Evolutionary conservation across 164 flowering plant genomes (phyloP), one percentile per base, ranked within the genome.

Genomic region (Liquidambar formosana): DNA sequence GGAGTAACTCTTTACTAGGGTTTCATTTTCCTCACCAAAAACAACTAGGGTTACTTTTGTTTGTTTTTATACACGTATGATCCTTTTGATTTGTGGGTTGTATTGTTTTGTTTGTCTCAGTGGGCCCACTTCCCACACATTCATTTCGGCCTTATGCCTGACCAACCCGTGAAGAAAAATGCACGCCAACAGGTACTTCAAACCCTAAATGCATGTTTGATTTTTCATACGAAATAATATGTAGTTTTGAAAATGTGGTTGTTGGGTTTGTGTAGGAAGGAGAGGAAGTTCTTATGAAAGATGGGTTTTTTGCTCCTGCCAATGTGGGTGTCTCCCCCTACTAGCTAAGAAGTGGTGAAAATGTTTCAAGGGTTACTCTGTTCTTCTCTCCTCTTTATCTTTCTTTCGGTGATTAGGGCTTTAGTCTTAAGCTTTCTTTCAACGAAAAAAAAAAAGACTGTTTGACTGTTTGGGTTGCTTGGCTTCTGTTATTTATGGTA

Each of bases 251-350:
- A n/a, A 11, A 63, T 54, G 56, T 49, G 53, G 12, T 15, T 49
- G 16, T 68, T 51, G 61, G 10, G 2, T 47, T 21, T 72, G 61
- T 80, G 76, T 52, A 93, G 96, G 96, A 91, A 79, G 93, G 84
- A 69, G 94, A 87, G 52, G 93, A 89, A 26, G 85, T 80, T 44
- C 70, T 85, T 61, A 75, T 85, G 85, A 86, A 85, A 63, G 90
- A 92, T 76, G 93, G 92, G 64, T 79, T 84, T 66, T 85, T 81
- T 45, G 81, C 86, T 58, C 71, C 90, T 10, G 86, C 92, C 2
- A 88, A 88, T 76, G 83, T 88, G 52, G 94, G 97, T 61, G 84
- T 90, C 45, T 79, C 94, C n/a, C 97, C 93, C 21, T 87, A 87
- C 86, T 91, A 77, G 78, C 10, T 77, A 67, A 57, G 23, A 23